phyloP scores from a whole-genome alignment of 148 eudicot species.

The Spergularia bocconei region DNA sequence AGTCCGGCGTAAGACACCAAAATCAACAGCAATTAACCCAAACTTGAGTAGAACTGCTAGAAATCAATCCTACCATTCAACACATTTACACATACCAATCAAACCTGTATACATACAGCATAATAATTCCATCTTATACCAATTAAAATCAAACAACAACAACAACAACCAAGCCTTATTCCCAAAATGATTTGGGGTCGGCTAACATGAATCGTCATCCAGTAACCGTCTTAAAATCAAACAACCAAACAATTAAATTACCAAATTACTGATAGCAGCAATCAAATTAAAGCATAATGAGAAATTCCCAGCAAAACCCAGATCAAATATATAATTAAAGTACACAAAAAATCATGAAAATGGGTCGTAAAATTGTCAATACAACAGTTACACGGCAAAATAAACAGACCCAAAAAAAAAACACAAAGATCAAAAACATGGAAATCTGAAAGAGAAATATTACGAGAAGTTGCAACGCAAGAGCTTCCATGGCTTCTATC shows the following conservation, averaged over 20 bases:
- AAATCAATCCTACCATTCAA: not conserved
- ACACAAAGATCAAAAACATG: not conserved
- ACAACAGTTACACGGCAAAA: not conserved
- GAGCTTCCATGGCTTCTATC: slow-evolving; percentile 25
- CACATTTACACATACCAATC: no score
- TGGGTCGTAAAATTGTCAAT: not conserved
- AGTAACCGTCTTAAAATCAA: not conserved
- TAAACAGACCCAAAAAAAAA: not conserved
- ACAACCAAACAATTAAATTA: no score
- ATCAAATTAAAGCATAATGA: slow-evolving; percentile 7
- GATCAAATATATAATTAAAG: not conserved
- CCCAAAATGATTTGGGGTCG: no score
- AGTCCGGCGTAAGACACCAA: not conserved
- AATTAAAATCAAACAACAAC: no score
- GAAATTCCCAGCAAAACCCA: not conserved
- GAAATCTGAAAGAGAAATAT: not conserved
- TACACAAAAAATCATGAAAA: not conserved
- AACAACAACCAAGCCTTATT: no score
- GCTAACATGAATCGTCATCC: no score
- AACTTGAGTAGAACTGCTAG: not conserved
- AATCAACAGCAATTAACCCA: not conserved
- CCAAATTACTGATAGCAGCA: not conserved
- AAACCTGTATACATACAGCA: no score
- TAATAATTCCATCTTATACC: no score
- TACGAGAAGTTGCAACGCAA: slow-evolving; percentile 13